Percentiles rank a stretch among this genome's conserved stretches.
These are phyloP conservation scores for Xylaria flabelliformis DNA, from an alignment of 495 filamentous ascomycete genomes.

Conservation along the genomic window DNA sequence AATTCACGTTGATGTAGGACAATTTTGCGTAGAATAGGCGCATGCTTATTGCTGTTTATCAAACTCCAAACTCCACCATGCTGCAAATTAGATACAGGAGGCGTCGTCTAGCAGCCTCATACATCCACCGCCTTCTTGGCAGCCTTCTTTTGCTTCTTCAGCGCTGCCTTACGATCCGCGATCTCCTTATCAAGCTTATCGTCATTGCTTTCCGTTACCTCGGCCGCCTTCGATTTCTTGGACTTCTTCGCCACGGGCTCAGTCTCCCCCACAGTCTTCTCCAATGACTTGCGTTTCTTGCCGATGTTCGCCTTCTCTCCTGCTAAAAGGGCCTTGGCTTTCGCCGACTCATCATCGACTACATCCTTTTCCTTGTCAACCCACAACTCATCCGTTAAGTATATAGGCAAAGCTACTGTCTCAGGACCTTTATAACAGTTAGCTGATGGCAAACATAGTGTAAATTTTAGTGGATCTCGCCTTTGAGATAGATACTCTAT, in stretches of 20 bases:
- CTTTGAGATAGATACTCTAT: constrained; percentile 79
- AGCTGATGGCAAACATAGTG: background rate
- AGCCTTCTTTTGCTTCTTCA: constrained; percentile 63
- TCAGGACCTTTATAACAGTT: constrained; percentile 59
- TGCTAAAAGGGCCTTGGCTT: constrained; percentile 48
- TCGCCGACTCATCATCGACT: constrained; percentile 63
- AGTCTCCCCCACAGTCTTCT: constrained; percentile 36
- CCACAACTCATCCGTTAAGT: constrained; percentile 91
- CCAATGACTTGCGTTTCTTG: constrained; percentile 70
- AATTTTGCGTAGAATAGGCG: constrained; percentile 28
- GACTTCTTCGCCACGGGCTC: constrained; percentile 53
- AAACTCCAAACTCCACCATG: constrained; percentile 38
- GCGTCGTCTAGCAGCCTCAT: constrained; percentile 27
- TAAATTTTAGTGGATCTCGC: background rate
- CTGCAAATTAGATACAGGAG: constrained; percentile 31
- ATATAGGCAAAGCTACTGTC: constrained; percentile 87
- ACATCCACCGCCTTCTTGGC: constrained; percentile 64
- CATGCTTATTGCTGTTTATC: constrained; percentile 38
- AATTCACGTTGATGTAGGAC: constrained; percentile 12
- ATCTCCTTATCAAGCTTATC: constrained; percentile 65
- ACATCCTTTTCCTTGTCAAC: constrained; percentile 76
- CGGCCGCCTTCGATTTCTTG: constrained; percentile 59
- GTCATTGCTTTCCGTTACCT: constrained; percentile 56
- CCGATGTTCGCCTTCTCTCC: constrained; percentile 62
- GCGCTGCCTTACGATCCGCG: constrained; percentile 63